Base-by-base conservation (phyloP, 2,329 filamentous ascomycete genomes). In the Lachnellula arida region DNA sequence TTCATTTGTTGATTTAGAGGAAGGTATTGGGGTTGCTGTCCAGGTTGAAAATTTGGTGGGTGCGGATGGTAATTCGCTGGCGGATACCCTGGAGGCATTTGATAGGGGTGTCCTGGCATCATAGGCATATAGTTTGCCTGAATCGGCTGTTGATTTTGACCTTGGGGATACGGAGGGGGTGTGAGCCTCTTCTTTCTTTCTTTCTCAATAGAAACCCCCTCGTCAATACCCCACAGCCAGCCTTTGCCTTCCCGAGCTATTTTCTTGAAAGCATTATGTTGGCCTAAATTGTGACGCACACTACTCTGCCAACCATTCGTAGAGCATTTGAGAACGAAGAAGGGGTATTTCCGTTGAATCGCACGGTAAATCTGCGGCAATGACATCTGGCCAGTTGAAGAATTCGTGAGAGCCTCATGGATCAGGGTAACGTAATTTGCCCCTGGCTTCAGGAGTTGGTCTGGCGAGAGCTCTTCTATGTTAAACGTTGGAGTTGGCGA, bases 381-480 rank as follows among this genome's bases (percentile, higher is more conserved):
- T 53, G 81, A 81, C 70, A 83, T 77, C 54, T 76, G 72, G 5
- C 76, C 76, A 32, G 70, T 74, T 34, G 72, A 67, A 6, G 79
- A 77, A 9, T 76, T 75, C 0, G 74, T 73, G 15, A 85, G 76
- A 14, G 80, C 79, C 58, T 84, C 80, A 59, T 81, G 78, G 50
- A 84, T 80, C 43, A 84, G 74, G 15, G 78, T 74, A 11, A 83
- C 78, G 64, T 84, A 84, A 42, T 81, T 83, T n/a, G 74, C 72
- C 0, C 72, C 71, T 2, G 81, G 81, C 70, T 89, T 88, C 56
- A 84, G 82, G 50, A 91, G 76, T 71, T 91, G 86, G 66, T 91
- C 88, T 37, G 86, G 83, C 1, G 87, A 89, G 68, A 87, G 78
- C 64, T 87, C 67, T 23, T 63, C 65, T 56, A 78, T 74, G n/a